Conservation (phyloP, 306 rosid genomes). For the Erythrophleum fordii region DNA sequence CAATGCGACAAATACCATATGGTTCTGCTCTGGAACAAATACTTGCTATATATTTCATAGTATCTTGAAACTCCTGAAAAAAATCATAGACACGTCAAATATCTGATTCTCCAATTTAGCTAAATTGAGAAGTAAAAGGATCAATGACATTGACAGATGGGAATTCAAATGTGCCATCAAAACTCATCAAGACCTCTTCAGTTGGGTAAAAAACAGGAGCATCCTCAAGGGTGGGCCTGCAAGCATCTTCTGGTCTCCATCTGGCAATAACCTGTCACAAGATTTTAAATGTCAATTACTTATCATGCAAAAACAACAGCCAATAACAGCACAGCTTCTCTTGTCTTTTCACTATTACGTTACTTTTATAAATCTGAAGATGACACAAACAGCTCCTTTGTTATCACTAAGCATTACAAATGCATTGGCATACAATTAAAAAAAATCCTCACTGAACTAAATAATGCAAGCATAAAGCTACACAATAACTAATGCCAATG, state of each 20-base stretch:
- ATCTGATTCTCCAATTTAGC: constrained; percentile 37
- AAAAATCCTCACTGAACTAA: constrained; percentile 34
- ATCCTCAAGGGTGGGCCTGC: constrained; percentile 70
- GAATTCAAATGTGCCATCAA: constrained; percentile 40
- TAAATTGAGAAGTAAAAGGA: constrained; percentile 34
- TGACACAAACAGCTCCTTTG: constrained; percentile 13
- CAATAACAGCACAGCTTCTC: not conserved
- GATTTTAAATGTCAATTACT: constrained; percentile 45
- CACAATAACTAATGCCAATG: constrained; percentile 18
- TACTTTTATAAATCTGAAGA: constrained; percentile 17
- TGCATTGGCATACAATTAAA: constrained; percentile 16
- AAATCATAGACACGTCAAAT: constrained; percentile 35
- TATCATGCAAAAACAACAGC: constrained; percentile 24
- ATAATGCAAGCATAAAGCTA: constrained; percentile 22
- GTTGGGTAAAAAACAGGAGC: constrained; percentile 96
- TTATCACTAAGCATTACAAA: constrained; percentile 15
- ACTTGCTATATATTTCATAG: constrained; percentile 83
- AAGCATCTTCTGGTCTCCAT: constrained; percentile 89
- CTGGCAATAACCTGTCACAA: constrained; percentile 78
- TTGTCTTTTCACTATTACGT: not conserved
- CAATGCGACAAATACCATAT: constrained; percentile 96
- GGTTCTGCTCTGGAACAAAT: constrained; percentile 84
- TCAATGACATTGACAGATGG: constrained; percentile 23
- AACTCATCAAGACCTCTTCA: constrained; percentile 72
- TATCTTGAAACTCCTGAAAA: constrained; percentile 89